A percentile compares a stretch with the other conserved stretches of the same genome.
Conservation (phyloP, 2,329 filamentous ascomycete genomes). For the Sporothrix protearum region DNA sequence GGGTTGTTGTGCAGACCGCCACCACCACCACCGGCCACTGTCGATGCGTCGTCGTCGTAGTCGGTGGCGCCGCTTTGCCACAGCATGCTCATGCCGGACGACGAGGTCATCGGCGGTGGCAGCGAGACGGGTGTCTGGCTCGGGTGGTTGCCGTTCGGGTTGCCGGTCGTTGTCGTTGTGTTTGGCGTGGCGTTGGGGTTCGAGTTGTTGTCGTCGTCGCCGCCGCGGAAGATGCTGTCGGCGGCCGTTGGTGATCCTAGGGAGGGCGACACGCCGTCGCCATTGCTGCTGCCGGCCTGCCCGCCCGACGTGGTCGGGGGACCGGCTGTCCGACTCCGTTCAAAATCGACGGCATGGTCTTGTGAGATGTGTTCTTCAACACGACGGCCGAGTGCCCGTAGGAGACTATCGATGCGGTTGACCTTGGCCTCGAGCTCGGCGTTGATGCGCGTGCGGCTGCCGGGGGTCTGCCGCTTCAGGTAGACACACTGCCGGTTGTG, state of each 20-base stretch:
- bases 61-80: slow-evolving; percentile 37
- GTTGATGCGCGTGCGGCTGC: slow-evolving; percentile 66
- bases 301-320: neutral
- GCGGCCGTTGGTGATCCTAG: slow-evolving; percentile 16
- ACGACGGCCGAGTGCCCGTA: slow-evolving; percentile 54
- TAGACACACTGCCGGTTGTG: slow-evolving; percentile 63
- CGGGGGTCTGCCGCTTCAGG: slow-evolving; percentile 65
- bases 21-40: neutral
- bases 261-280: slow-evolving; percentile 5
- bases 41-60: slow-evolving; percentile 7
- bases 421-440: slow-evolving; percentile 69
- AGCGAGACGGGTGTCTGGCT: slow-evolving; percentile 33
- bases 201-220: slow-evolving; percentile 35
- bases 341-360: slow-evolving; percentile 20
- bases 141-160: slow-evolving; percentile 44
- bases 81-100: neutral
- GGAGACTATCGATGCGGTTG: slow-evolving; percentile 63
- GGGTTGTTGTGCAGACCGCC: neutral
- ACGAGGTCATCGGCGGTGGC: neutral
- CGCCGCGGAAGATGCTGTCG: slow-evolving; percentile 8
- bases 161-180: slow-evolving; percentile 40
- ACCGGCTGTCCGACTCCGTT: neutral
- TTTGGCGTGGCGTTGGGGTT: neutral
- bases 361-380: slow-evolving; percentile 27
- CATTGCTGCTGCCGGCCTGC: neutral